Evolutionary conservation across 768 basidiomycete genomes (phyloP), one percentile per base, ranked within the genome.

Genomic region (Russula olivacea): DNA sequence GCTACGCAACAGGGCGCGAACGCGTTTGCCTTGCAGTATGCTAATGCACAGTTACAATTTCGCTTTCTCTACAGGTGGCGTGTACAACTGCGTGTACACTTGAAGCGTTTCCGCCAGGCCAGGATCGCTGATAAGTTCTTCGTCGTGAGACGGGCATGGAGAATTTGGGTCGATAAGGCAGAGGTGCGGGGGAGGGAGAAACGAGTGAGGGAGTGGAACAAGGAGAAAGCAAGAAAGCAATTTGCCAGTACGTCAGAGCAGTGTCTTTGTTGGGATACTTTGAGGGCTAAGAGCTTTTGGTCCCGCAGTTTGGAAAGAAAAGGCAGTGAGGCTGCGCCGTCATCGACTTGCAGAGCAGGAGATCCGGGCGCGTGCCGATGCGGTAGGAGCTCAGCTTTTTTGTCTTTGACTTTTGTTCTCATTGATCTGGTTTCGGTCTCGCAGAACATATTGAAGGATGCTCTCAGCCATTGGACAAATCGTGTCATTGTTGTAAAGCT

Each of bases 401-500:
- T 45, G 28, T 48, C 47, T 45, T 25, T 30, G 32, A 53, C 21
- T n/a, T 30, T 10, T 36, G 57, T 61, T 32, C 64, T 59, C 32
- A 61, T 41, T 17, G 0, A 25, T 23, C 19, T 51, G 7, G 3
- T 36, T 21, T 11, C 19, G 9, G 17, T 17, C 53, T 14, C 55
- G 49, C 63, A 91, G 89, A 81, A 84, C 57, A 73, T 82, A 54
- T 67, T 85, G 64, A 72, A 74, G n/a, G 70, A 74, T 49, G 69
- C 78, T 2, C 71, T 93, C 60, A 71, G 74, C 21, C 74, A 70
- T 47, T 93, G 91, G 91, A 89, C 84, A 10, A 84, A 85, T 66
- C 81, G 83, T 6, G 85, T 90, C 9, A 87, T 91, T 61, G 83
- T 83, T 53, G 72, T 89, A 54, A 93, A 91, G 70, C 78, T 84